These are phyloP conservation scores for Aspergillus fischeri DNA, from an alignment of 2,329 filamentous ascomycete species.

Conservation along the genomic window DNA sequence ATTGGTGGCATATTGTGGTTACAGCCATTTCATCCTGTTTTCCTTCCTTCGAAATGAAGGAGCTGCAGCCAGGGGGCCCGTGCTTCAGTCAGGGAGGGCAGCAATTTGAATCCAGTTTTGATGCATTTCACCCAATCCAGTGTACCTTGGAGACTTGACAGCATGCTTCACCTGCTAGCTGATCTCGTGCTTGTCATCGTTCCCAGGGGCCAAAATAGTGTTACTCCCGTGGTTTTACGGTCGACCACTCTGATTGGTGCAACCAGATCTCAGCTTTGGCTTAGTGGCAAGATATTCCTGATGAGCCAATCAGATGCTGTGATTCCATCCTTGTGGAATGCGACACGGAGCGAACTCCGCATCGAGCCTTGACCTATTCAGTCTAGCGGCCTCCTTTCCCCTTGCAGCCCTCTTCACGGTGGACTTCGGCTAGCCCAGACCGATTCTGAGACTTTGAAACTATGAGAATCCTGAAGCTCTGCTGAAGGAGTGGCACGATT, in stretches of 20 bases:
- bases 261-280: neutral
- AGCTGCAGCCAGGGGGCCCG: neutral
- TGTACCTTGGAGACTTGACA: neutral
- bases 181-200: neutral
- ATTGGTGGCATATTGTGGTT: neutral
- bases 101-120: no score
- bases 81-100: neutral
- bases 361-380: neutral
- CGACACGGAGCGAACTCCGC: neutral
- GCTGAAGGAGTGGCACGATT: neutral
- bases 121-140: neutral
- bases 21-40: neutral
- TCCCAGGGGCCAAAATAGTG: neutral
- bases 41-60: neutral
- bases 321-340: neutral
- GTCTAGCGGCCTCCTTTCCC: neutral
- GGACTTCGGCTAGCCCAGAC: neutral
- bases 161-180: neutral
- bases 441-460: neutral
- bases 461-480: neutral
- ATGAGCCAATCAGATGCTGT: neutral
- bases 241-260: neutral
- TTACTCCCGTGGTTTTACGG: neutral
- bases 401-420: neutral
- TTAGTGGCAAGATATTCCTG: neutral